These are phyloP conservation scores for Lactifluus echinatus DNA, from an alignment of 768 basidiomycete species.

Conservation along the genomic window DNA sequence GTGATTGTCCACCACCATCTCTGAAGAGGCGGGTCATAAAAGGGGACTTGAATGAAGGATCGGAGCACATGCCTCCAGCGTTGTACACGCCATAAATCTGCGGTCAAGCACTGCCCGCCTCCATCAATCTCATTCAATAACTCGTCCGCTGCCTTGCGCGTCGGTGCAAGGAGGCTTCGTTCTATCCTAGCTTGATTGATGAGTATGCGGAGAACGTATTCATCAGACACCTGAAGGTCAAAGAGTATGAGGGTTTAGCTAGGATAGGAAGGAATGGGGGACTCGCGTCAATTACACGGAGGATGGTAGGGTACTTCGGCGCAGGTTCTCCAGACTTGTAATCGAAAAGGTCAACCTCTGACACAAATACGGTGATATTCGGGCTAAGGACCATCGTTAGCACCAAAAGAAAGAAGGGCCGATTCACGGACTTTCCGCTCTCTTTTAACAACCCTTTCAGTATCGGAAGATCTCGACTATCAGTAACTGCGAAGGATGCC, in stretches of 20 bases:
- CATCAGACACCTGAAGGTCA: constrained; percentile 55
- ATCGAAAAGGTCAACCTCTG: constrained; percentile 73
- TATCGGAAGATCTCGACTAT: constrained; percentile 48
- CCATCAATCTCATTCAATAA: constrained; percentile 35
- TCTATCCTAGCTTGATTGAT: constrained; percentile 75
- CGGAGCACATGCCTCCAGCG: constrained; percentile 49
- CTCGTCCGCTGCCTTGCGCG: constrained; percentile 55
- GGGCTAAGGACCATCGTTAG: constrained; percentile 28
- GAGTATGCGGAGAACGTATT: constrained; percentile 68
- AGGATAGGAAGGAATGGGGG: background rate
- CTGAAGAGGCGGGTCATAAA: constrained; percentile 28
- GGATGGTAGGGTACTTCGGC: constrained; percentile 53
- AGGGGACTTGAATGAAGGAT: background rate
- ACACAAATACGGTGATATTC: constrained; percentile 48
- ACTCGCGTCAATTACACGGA: constrained; percentile 73
- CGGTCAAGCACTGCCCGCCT: constrained; percentile 55
- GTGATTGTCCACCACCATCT: constrained; percentile 59
- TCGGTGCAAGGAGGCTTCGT: constrained; percentile 51
- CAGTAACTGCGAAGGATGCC: constrained; percentile 66
- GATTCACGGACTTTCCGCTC: constrained; percentile 50
- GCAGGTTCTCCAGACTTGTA: constrained; percentile 67
- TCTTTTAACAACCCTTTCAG: constrained; percentile 50
- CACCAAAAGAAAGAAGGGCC: background rate
- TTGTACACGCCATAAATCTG: constrained; percentile 52
- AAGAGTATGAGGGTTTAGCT: background rate